A percentile compares a stretch with the other conserved stretches of the same genome.
Evolutionary conservation across 352 stramenopile genomes (phyloP).

Genomic region (Phytophthora niederhauseri): DNA sequence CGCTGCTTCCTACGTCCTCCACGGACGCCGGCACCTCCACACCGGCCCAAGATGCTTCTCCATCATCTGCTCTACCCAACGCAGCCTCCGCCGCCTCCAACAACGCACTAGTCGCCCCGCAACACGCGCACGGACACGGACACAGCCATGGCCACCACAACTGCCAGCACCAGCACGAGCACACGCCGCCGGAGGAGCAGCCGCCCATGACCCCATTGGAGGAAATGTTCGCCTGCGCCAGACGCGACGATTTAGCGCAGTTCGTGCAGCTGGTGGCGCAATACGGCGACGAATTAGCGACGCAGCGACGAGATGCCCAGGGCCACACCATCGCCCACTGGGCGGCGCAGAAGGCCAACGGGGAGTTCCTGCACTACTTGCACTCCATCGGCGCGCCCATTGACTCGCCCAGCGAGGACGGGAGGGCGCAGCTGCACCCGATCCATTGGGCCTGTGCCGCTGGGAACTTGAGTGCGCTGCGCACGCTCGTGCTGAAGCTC

Average conservation of each 20-base stretch:
- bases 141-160: constrained; percentile 18
- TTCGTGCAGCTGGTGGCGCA: constrained; percentile 58
- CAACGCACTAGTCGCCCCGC: constrained; percentile 6
- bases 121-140: constrained; percentile 8
- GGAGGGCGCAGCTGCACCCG: constrained; percentile 64
- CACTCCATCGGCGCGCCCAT: constrained; percentile 52
- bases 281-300: constrained; percentile 47
- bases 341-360: constrained; percentile 60
- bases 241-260: constrained; percentile 57
- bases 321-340: constrained; percentile 81
- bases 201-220: constrained; percentile 50
- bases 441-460: constrained; percentile 87
- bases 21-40: neutral
- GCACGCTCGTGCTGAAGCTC: constrained; percentile 61
- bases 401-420: constrained; percentile 61
- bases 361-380: constrained; percentile 65
- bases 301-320: constrained; percentile 50
- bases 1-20: constrained; percentile 18
- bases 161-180: constrained; percentile 23
- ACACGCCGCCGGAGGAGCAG: constrained; percentile 15
- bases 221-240: constrained; percentile 69
- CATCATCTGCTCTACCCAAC: constrained; percentile 5
- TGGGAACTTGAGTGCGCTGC: constrained; percentile 71
- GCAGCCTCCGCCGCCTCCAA: constrained; percentile 1
- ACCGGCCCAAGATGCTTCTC: neutral